Evolutionary conservation across 176 grass and related monocot genomes (phyloP).

Genomic region (Sorghum bicolor): Sorghum_bicolor_NCBIv3 NC_012870.2:80722501-80723000

Average conservation of each 20-base stretch:
- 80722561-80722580: not conserved
- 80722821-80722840: slow-evolving; percentile 59
- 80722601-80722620: slow-evolving; percentile 64
- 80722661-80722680: slow-evolving; percentile 74
- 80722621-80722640: slow-evolving; percentile 66
- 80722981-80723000: slow-evolving; percentile 42
- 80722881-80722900: slow-evolving; percentile 50
- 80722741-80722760: not conserved
- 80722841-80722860: slow-evolving; percentile 33
- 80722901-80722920: slow-evolving; percentile 31
- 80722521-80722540: not conserved
- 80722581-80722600: slow-evolving; percentile 68
- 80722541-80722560: not conserved
- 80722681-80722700: slow-evolving; percentile 78
- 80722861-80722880: slow-evolving; percentile 68
- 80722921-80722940: slow-evolving; percentile 1
- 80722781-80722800: not conserved
- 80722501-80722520: slow-evolving; percentile 58
- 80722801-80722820: slow-evolving; percentile 39
- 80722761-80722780: not conserved
- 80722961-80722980: slow-evolving; percentile 38
- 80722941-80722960: slow-evolving; percentile 10
- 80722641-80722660: slow-evolving; percentile 70
- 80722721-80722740: not conserved
- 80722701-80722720: not conserved